Base-by-base conservation (phyloP, 2,329 filamentous ascomycete genomes). In the Blastomyces emzantsi region DNA sequence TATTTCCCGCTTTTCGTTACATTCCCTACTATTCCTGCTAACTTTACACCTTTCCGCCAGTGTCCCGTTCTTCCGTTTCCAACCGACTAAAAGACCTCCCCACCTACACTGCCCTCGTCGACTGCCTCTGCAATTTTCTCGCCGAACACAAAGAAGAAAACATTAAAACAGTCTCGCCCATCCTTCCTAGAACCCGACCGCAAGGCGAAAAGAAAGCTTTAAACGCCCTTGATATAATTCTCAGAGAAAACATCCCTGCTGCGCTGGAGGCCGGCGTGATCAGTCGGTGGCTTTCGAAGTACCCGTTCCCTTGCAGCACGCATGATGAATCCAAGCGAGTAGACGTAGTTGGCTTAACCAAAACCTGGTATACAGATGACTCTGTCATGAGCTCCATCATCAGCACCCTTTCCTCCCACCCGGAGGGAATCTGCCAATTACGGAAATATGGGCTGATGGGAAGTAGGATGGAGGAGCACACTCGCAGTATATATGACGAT, bases 251-350 rank as follows among this genome's bases (percentile, higher is more conserved):
- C 68, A 82, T 84, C 22, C 76, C 82, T 1, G 79, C 81, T 33
- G 81, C 81, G 62, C 75, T 91, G 22, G 76, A 84, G 71, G 85
- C 87, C 47, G 81, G 82, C 7, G 85, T 92, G 66, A 81, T 92
- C 49, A 85, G 87, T 65, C 85, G 84, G 63, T 92, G 89, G 89
- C 81, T 92, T n/a, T 82, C 80, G 43, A 85, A 84, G 69, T 90
- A 92, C 72, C 83, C 85, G 8, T 92, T 81, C 60, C 78, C 89
- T 79, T 89, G 88, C 25, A 77, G 80, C 22, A 75, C 75, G 1
- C 75, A 81, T 1, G 80, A 83, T 62, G 82, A 85, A 62, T 73
- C 75, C 28, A 74, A 74, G 36, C 72, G 72, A 51, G 73, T 72
- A 58, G 76, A 78, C 64, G 73, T 79, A 30, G 72, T 76, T 13